Evolutionary conservation across 2,329 filamentous ascomycete species (phyloP).

Genomic region (Claviceps purpurea): DNA sequence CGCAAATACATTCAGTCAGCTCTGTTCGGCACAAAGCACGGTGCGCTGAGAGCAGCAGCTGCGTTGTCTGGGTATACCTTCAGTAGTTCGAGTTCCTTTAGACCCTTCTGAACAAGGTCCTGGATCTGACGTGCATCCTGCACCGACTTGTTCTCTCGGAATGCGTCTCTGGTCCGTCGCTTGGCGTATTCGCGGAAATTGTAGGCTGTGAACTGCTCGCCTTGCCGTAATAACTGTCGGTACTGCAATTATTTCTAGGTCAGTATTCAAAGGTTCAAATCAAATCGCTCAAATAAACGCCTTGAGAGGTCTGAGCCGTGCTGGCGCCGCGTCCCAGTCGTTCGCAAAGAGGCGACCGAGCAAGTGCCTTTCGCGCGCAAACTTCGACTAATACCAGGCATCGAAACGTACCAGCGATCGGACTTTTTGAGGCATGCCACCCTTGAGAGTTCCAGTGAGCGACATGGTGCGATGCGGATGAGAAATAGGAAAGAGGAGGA

Average conservation of each 20-base stretch:
- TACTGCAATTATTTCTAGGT: conserved; percentile 44
- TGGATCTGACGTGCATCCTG: conserved; percentile 66
- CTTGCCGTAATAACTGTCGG: conserved; percentile 78
- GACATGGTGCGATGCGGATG: conserved; percentile 18
- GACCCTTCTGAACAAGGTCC: conserved; percentile 75
- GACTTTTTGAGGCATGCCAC: conserved; percentile 43
- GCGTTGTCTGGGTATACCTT: conserved; percentile 49
- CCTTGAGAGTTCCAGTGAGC: conserved; percentile 27
- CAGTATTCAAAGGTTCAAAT: not conserved
- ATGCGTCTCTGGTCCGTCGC: conserved; percentile 80
- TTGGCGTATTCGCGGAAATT: conserved; percentile 97
- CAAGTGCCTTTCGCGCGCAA: not conserved
- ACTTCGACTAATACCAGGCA: no score
- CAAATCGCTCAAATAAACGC: no score
- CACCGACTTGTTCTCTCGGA: conserved; percentile 64
- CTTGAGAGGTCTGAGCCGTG: not conserved
- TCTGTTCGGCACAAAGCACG: conserved; percentile 4
- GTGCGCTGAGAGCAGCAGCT: not conserved
- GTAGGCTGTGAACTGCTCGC: conserved; percentile 79
- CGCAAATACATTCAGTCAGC: conserved; percentile 4
- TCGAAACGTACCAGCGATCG: conserved; percentile 37
- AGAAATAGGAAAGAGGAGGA: not conserved
- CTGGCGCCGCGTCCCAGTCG: not conserved
- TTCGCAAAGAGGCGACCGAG: not conserved
- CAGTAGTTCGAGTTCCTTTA: conserved; percentile 76